Evolutionary conservation across 1,284 basidiomycete genomes (phyloP), one percentile per base, ranked within the genome.

Genomic region (Malassezia psittaci): DNA sequence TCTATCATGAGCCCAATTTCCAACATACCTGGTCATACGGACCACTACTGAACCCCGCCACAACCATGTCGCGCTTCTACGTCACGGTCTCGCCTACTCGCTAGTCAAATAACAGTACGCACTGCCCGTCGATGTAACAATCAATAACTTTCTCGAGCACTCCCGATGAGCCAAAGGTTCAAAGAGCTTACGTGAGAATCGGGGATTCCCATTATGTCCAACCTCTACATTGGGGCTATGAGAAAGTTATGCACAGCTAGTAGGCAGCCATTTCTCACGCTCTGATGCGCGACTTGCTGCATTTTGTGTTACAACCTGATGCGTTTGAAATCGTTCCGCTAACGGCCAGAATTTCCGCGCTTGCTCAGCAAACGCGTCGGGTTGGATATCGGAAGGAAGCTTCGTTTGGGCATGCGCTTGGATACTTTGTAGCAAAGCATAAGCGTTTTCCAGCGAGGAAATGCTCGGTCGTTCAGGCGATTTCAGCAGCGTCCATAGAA

Each of bases 261-360:
- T 29, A 29, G 24, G 24, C 24, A 29, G 24, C 43, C 43, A 45
- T 7, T 5, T 11, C 29, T 16, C 43, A 24, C 47, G 47, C 18
- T 13, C 11, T 38, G 11, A 12, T 6, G 47, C 35, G 47, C 47
- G 47, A 4, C 21, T 29, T 8, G 34, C 36, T 2, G 47, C 35
- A 6, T 24, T 24, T 4, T 19, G 12, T 2, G 12, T 29, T 7
- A 48, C 36, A 2, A 32, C 24, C 3, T n/a, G 5, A 7, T 37
- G 4, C 7, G 62, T 54, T 44, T 66, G 68, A 55, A 79, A 77
- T 10, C 68, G 72, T 59, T 68, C 74, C 3, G 78, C 77, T 1
- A 76, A 60, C 4, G 75, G 76, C 55, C 76, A 70, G 5, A 65
- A 52, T n/a, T 52, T 48, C n/a, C 43, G 58, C 33, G 68, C 72